Base-by-base conservation (phyloP, 306 rosid genomes). In the Prunus mume region DNA sequence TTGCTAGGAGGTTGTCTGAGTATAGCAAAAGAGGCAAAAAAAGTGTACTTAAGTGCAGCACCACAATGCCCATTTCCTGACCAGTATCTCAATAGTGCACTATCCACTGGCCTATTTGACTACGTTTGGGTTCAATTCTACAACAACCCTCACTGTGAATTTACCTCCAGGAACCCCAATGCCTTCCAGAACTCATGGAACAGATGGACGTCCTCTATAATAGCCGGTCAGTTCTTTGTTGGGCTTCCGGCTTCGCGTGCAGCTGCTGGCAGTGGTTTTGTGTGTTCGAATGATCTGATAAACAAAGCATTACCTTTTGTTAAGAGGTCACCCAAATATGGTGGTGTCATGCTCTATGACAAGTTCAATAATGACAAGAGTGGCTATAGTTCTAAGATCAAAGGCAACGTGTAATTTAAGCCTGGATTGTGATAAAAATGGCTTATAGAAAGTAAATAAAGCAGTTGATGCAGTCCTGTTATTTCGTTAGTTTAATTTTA, bases 81-180 rank as follows among this genome's bases (percentile, higher is more conserved):
- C 62, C 2, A 34, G 6, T 22, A 10, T 3, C 72, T 80, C 0
- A 38, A 51, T 13, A 20, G 10, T 0, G 72, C 87, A 2, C 79
- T 84, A 6, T 12, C 69, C 63, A 76, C 84, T 8, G 83, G 87
- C n/a, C 72, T 79, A 5, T 83, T 83, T 47, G 82, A 84, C 20
- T 84, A 62, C 0, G 72, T 85, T 66, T 85, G 83, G 88, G 54
- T 85, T 19, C 83, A 83, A 24, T 85, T 79, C 56, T 86, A 81
- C 57, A 54, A 81, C 77, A 68, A 79, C 2, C 4, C 30, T 0
- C 28, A 30, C 0, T 84, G 87, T 25, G 60, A 79, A 7, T 86
- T 22, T 24, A 19, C 30, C 32, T 1, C 76, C 9, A 56, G 68
- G 0, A 72, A 82, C 27, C 34, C 81, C 1, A 54, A 68, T 22